Conservation (phyloP, 2,329 filamentous ascomycete genomes). For the Colletotrichum eleusines region DNA sequence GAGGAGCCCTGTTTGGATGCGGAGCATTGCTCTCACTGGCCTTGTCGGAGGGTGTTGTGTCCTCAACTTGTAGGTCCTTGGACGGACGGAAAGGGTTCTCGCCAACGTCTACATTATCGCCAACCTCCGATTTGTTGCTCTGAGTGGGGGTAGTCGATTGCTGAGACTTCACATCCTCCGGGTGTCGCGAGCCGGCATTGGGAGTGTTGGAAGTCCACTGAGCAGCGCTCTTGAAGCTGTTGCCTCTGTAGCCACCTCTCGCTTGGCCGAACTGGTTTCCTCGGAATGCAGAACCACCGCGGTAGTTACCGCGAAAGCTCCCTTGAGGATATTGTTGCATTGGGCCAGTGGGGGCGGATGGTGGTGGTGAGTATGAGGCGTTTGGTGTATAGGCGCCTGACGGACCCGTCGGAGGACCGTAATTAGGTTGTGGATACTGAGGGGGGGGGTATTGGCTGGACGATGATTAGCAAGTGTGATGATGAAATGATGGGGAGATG, state of each 20-base stretch:
- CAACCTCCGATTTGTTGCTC: slow-evolving; percentile 46
- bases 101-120: slow-evolving; percentile 60
- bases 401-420: slow-evolving; percentile 64
- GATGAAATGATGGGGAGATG: slow-evolving; percentile 2
- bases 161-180: slow-evolving; percentile 50
- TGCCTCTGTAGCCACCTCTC: slow-evolving; percentile 67
- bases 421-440: slow-evolving; percentile 68
- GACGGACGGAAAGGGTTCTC: slow-evolving; percentile 73
- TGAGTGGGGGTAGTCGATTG: slow-evolving; percentile 42
- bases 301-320: slow-evolving; percentile 58
- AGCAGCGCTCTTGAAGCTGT: slow-evolving; percentile 70
- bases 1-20: slow-evolving; percentile 65
- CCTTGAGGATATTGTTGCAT: slow-evolving; percentile 64
- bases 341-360: slow-evolving; percentile 69
- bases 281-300: slow-evolving; percentile 67
- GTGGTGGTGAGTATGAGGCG: slow-evolving; percentile 62
- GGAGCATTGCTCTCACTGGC: slow-evolving; percentile 64
- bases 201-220: slow-evolving; percentile 74
- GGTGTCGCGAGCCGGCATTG: slow-evolving; percentile 58
- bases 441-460: slow-evolving; percentile 72
- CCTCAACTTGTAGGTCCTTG: slow-evolving; percentile 75
- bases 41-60: slow-evolving; percentile 58
- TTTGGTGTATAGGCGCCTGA: slow-evolving; percentile 67
- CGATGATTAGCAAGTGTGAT: slow-evolving; percentile 24
- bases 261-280: slow-evolving; percentile 67